These are phyloP conservation scores for Phyllosticta citrichinensis DNA, from an alignment of 2,329 filamentous ascomycete species.

Conservation along the genomic window DNA sequence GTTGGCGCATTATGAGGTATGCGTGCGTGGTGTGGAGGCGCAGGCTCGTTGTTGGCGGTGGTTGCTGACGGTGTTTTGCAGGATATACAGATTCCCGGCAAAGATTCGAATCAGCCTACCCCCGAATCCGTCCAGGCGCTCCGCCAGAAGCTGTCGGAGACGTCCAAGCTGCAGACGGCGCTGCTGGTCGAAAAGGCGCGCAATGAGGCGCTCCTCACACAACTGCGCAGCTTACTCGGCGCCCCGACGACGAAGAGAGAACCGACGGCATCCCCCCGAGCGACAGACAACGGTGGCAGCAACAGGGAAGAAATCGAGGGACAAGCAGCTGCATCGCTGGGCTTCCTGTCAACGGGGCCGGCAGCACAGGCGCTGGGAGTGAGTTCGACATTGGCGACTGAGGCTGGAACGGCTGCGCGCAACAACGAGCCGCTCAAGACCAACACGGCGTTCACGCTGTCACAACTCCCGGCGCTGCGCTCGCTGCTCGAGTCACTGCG, in stretches of 20 bases:
- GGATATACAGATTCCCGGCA: background rate
- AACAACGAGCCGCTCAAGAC: conserved; percentile 43
- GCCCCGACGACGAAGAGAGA: conserved; percentile 3
- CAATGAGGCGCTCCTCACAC: conserved; percentile 60
- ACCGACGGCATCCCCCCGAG: conserved; percentile 42
- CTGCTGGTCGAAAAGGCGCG: conserved; percentile 59
- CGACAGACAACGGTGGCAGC: conserved; percentile 31
- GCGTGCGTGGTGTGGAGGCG: conserved; percentile 1
- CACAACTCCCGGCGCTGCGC: conserved; percentile 72
- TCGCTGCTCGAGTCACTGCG: conserved; percentile 57
- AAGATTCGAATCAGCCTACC: conserved; percentile 35
- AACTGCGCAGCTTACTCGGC: conserved; percentile 51
- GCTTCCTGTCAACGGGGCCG: conserved; percentile 45
- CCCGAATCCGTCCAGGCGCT: conserved; percentile 61
- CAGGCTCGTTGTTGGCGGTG: too few species aligned
- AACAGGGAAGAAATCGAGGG: background rate
- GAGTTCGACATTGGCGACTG: conserved; percentile 21
- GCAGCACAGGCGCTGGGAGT: conserved; percentile 39
- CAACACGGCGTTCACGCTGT: conserved; percentile 67
- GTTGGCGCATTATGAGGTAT: conserved; percentile 73
- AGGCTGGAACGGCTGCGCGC: conserved; percentile 29
- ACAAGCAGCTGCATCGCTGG: conserved; percentile 30
- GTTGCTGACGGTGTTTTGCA: background rate
- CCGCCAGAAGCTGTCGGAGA: conserved; percentile 65
- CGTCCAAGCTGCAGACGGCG: conserved; percentile 61